These are phyloP conservation scores for Colletotrichum acutatum DNA, from an alignment of 2,329 filamentous ascomycete species.

Conservation along the genomic window DNA sequence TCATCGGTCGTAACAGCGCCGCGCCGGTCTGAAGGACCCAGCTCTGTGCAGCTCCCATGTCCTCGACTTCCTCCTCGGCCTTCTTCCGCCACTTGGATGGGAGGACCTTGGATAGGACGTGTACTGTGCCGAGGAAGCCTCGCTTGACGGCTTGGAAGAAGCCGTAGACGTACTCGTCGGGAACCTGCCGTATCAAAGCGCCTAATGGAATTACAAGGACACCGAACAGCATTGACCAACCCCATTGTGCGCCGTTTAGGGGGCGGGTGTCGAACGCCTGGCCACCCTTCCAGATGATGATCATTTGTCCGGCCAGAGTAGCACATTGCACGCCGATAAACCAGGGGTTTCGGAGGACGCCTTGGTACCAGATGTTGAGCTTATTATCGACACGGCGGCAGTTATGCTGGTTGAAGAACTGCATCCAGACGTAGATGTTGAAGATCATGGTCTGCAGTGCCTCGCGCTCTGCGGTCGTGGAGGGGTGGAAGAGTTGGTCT, in stretches of 20 bases:
- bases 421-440: slow-evolving; percentile 91
- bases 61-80: slow-evolving; percentile 27
- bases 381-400: slow-evolving; percentile 85
- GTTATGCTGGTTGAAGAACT: slow-evolving; percentile 88
- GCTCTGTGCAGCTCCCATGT: slow-evolving; percentile 35
- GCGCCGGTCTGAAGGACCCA: slow-evolving; percentile 41
- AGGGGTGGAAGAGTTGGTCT: slow-evolving; percentile 55
- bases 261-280: slow-evolving; percentile 71
- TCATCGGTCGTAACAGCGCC: slow-evolving; percentile 37
- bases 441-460: slow-evolving; percentile 78
- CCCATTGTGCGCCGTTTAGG: slow-evolving; percentile 75
- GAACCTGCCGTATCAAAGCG: slow-evolving; percentile 53
- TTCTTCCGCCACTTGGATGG: slow-evolving; percentile 35
- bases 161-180: slow-evolving; percentile 53
- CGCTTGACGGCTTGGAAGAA: slow-evolving; percentile 41
- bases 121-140: slow-evolving; percentile 42
- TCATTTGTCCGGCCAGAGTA: slow-evolving; percentile 76
- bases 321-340: slow-evolving; percentile 76
- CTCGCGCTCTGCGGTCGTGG: slow-evolving; percentile 1
- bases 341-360: slow-evolving; percentile 79
- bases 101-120: slow-evolving; percentile 32
- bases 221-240: slow-evolving; percentile 75
- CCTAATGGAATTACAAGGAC: slow-evolving; percentile 73
- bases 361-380: slow-evolving; percentile 83
- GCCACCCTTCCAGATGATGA: slow-evolving; percentile 78